A percentile compares a stretch with the other conserved stretches of the same genome.
Evolutionary conservation across 495 filamentous ascomycete genomes (phyloP).

Genomic region (Sabuloglossum arenarium): DNA sequence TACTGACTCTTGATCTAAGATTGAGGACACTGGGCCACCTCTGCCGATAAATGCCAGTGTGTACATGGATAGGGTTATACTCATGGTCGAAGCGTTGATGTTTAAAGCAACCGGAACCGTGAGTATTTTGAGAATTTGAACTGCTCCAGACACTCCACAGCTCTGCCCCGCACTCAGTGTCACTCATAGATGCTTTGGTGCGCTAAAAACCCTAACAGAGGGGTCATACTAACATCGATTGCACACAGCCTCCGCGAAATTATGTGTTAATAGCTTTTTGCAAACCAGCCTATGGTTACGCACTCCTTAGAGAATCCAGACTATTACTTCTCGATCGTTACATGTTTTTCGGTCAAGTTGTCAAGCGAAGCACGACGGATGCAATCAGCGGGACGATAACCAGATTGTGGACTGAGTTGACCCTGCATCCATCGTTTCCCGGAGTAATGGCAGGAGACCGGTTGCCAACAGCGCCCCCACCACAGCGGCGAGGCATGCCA

Average conservation of each 20-base stretch:
- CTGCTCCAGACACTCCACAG: background rate
- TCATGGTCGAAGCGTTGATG: background rate
- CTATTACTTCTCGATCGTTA: slow-evolving; percentile 17
- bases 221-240: background rate
- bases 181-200: background rate
- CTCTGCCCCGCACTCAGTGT: background rate
- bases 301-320: slow-evolving; percentile 12
- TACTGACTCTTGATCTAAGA: background rate
- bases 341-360: slow-evolving; percentile 19
- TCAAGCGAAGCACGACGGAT: slow-evolving; percentile 15
- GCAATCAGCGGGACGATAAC: slow-evolving; percentile 23
- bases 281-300: background rate
- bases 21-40: background rate
- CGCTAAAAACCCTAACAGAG: background rate
- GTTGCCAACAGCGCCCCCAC: background rate
- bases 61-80: background rate
- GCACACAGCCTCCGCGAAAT: background rate
- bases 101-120: background rate
- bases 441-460: background rate
- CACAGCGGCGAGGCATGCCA: background rate
- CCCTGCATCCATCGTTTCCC: slow-evolving; percentile 7
- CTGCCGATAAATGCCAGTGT: background rate
- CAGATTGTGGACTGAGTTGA: slow-evolving; percentile 12
- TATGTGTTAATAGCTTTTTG: background rate
- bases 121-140: background rate